phyloP scores from a whole-genome alignment of 352 stramenopile genomes.

The Globisporangium splendens region DNA sequence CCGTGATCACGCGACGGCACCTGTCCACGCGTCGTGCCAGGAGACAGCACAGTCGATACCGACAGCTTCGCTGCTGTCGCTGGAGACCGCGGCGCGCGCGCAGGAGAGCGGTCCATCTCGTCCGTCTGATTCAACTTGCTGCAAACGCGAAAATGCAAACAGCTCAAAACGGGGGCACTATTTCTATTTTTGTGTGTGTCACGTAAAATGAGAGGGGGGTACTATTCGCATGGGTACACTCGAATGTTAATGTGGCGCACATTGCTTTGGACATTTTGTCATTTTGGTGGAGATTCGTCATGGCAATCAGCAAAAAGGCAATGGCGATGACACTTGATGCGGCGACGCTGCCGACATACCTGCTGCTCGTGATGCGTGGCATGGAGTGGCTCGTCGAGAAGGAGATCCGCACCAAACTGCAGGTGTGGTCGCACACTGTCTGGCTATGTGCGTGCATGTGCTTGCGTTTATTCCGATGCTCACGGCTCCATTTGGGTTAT shows the following conservation, averaged over 20 bases:
- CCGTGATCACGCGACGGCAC: slow-evolving; percentile 10
- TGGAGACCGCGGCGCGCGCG: slow-evolving; percentile 13
- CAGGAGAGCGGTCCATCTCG: slow-evolving; percentile 11
- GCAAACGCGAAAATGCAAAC: background rate
- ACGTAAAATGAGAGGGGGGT: slow-evolving; percentile 4
- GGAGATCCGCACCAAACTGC: slow-evolving; percentile 66
- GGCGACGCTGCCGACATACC: slow-evolving; percentile 33
- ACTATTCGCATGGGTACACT: slow-evolving; percentile 3
- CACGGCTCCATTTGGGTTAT: slow-evolving; percentile 14
- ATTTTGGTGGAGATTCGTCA: slow-evolving; percentile 3
- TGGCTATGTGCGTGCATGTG: background rate
- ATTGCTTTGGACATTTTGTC: background rate
- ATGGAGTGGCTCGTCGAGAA: slow-evolving; percentile 65
- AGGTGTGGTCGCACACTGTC: slow-evolving; percentile 19
- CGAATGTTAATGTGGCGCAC: slow-evolving; percentile 1
- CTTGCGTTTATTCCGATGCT: too few species aligned
- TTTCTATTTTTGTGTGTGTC: background rate
- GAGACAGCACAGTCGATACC: background rate
- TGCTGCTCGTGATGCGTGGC: slow-evolving; percentile 74
- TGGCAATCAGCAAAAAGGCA: background rate
- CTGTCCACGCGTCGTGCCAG: too few species aligned
- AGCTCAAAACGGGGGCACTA: slow-evolving; percentile 2
- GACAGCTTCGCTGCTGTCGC: background rate
- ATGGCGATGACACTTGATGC: background rate
- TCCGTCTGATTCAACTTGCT: background rate